Conservation (phyloP, 2,329 filamentous ascomycete genomes). For the Neobulgaria alba region DNA sequence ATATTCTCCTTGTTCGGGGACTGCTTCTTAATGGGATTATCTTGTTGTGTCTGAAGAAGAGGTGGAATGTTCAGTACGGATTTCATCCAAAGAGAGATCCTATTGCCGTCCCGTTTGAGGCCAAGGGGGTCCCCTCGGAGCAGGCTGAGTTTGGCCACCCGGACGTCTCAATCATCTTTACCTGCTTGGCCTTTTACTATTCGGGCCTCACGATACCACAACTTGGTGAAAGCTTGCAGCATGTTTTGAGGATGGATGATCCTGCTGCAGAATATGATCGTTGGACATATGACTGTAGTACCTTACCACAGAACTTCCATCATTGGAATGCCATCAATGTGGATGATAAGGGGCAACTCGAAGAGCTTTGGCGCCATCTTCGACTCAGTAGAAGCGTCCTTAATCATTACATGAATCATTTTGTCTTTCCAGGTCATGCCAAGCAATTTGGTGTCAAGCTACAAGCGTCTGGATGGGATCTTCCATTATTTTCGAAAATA, state of each 20-base stretch:
- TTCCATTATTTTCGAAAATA: constrained; percentile 38
- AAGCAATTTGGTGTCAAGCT: constrained; percentile 57
- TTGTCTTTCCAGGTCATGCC: constrained; percentile 56
- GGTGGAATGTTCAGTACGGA: constrained; percentile 53
- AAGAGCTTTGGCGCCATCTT: constrained; percentile 41
- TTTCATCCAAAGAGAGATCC: constrained; percentile 44
- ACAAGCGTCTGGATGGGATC: constrained; percentile 59
- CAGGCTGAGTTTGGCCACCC: constrained; percentile 60
- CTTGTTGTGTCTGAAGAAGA: constrained; percentile 39
- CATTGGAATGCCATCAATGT: constrained; percentile 50
- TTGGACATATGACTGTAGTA: constrained; percentile 34
- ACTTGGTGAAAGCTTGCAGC: constrained; percentile 29
- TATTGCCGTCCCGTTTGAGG: constrained; percentile 57
- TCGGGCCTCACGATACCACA: constrained; percentile 42
- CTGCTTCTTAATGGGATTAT: constrained; percentile 42
- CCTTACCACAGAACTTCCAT: constrained; percentile 37
- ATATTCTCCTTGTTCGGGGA: constrained; percentile 40
- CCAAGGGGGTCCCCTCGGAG: constrained; percentile 54
- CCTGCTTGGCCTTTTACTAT: constrained; percentile 60
- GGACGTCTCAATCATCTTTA: constrained; percentile 55
- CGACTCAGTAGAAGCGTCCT: constrained; percentile 41
- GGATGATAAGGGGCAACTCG: constrained; percentile 44
- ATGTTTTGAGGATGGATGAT: constrained; percentile 46
- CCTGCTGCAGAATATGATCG: constrained; percentile 45
- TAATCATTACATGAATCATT: constrained; percentile 53